Base-by-base conservation (phyloP, 108 stramenopile species). In the Bacterosira constricta region DNA sequence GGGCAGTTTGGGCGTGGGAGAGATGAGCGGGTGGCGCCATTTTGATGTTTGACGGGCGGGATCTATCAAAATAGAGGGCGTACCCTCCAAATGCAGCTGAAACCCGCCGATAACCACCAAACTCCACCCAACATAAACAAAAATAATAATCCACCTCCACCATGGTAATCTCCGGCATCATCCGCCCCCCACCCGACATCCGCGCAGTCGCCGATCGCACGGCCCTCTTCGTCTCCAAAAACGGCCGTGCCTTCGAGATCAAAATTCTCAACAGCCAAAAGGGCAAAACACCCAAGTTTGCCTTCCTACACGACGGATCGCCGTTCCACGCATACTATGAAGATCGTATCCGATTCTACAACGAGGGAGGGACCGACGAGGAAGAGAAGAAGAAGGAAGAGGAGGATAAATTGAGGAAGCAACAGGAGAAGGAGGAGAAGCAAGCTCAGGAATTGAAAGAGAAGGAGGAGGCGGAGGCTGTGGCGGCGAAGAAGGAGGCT, bases 241-340 rank as follows among this genome's bases (percentile, higher is more conserved):
- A 99, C 79, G 98, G 98, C 8, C 83, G 96, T 30, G 92, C 88
- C 27, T 98, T 99, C 62, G 98, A 99, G 75, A 69, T 69, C 29
- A 74, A 84, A 25, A 96, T 96, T 57, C 80, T 90, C 47, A 82
- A 81, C 27, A 83, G 81, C 59, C 89, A 77, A 36, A 86, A 91
- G 71, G 94, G 92, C 54, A 85, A 96, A 73, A 95, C 95, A 21
- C 87, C 97, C 35, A 99, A 99, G 78, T 99, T 99, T 83, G 93
- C 97, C 52, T 99, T 99, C 74, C 83, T 99, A 80, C 89, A 94
- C 51, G 81, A 76, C 7, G 79, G 85, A 23, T 91, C 90, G 34
- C 97, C 97, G 18, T 99, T 98, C 69, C 93, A 99, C 73, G 97
- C 97, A 1, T 99, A 98, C 80, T 99, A 99, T 75, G 97, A 98